These are phyloP conservation scores for Hirsutella thompsonii DNA, from an alignment of 2,329 filamentous ascomycete species.

Conservation along the genomic window DNA sequence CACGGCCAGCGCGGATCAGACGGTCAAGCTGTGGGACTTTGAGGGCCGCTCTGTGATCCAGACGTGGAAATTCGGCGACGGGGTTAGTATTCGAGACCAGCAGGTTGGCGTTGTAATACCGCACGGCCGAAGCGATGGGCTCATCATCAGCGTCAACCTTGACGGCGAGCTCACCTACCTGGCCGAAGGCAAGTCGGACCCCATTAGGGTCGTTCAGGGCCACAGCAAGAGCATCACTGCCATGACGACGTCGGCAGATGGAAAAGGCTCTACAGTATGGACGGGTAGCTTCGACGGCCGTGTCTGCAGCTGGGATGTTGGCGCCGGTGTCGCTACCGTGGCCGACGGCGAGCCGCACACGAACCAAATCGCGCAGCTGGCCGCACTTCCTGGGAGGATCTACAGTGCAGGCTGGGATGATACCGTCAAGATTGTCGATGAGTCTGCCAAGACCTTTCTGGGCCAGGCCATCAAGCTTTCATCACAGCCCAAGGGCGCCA, in stretches of 20 bases:
- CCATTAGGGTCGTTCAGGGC: slow-evolving; percentile 63
- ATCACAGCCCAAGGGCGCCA: slow-evolving; percentile 69
- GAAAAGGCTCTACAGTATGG: slow-evolving; percentile 55
- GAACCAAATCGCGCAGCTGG: slow-evolving; percentile 73
- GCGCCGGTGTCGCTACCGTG: slow-evolving; percentile 52
- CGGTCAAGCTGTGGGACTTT: slow-evolving; percentile 86
- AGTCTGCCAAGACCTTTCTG: slow-evolving; percentile 61
- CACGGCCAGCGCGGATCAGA: slow-evolving; percentile 88
- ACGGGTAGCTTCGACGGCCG: slow-evolving; percentile 90
- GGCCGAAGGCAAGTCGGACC: slow-evolving; percentile 54
- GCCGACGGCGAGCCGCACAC: slow-evolving; percentile 74
- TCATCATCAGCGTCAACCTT: slow-evolving; percentile 83
- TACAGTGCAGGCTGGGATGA: slow-evolving; percentile 94
- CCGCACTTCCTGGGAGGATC: slow-evolving; percentile 47
- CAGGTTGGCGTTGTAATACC: slow-evolving; percentile 94
- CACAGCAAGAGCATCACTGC: slow-evolving; percentile 89
- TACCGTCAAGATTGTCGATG: slow-evolving; percentile 66
- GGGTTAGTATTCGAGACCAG: slow-evolving; percentile 66
- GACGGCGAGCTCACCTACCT: slow-evolving; percentile 87
- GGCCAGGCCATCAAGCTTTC: slow-evolving; percentile 54
- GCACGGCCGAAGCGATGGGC: slow-evolving; percentile 63
- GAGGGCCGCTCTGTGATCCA: slow-evolving; percentile 66
- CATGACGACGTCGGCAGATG: slow-evolving; percentile 32
- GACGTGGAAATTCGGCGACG: slow-evolving; percentile 76
- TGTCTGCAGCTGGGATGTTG: slow-evolving; percentile 71